phyloP scores from a whole-genome alignment of 106 monocot species.

The Chionographis japonica region DNA sequence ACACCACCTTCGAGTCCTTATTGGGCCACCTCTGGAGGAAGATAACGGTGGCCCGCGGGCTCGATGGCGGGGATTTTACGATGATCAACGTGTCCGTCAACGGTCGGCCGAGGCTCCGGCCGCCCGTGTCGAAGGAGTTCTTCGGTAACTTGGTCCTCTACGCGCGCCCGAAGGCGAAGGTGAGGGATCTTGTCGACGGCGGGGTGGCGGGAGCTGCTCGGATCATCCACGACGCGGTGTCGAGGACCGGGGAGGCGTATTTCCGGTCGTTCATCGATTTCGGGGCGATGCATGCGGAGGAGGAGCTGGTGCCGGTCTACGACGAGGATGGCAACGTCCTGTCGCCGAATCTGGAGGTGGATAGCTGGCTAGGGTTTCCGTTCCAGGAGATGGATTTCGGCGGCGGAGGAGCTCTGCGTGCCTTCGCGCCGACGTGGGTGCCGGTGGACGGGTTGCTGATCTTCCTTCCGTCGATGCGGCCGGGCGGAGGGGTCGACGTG shows the following conservation, averaged over 20 bases:
- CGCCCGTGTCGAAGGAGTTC: slow-evolving; percentile 22
- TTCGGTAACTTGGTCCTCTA: slow-evolving; percentile 47
- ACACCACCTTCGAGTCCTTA: slow-evolving; percentile 35
- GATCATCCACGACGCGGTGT: slow-evolving; percentile 24
- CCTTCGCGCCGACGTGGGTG: slow-evolving; percentile 25
- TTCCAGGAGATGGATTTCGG: slow-evolving; percentile 65
- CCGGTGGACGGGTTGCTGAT: slow-evolving; percentile 36
- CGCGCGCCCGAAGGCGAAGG: slow-evolving; percentile 22
- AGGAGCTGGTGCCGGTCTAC: slow-evolving; percentile 38
- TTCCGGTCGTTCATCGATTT: slow-evolving; percentile 61
- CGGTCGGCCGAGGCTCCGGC: slow-evolving; percentile 32
- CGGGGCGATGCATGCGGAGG: slow-evolving; percentile 18
- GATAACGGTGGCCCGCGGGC: slow-evolving; percentile 30
- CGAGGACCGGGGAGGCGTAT: slow-evolving; percentile 31
- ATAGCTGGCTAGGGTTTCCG: slow-evolving; percentile 57
- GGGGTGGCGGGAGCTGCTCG: slow-evolving; percentile 17
- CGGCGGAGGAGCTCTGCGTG: slow-evolving; percentile 25
- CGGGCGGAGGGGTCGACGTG: slow-evolving; percentile 33
- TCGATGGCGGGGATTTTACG: no score
- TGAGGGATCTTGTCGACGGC: slow-evolving; percentile 12
- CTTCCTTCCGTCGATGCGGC: slow-evolving; percentile 28
- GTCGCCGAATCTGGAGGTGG: no score
- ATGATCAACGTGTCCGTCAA: slow-evolving; percentile 31
- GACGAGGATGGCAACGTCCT: no score
- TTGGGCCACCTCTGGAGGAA: no score